These are phyloP conservation scores for Maudiozyma humilis DNA, from an alignment of 1,139 yeast species.

Conservation along the genomic window DNA sequence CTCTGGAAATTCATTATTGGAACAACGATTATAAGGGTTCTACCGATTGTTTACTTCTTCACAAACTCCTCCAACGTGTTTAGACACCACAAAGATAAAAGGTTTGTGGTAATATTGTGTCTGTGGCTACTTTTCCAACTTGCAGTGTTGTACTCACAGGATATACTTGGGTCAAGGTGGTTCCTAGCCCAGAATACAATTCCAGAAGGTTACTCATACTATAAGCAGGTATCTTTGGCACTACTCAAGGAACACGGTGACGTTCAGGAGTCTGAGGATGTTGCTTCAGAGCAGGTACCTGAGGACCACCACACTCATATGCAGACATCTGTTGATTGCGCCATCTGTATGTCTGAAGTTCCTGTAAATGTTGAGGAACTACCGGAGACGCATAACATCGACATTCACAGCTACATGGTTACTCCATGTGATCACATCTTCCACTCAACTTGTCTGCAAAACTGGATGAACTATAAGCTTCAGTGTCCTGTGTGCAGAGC, in stretches of 20 bases:
- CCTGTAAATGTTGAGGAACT: conserved; percentile 33
- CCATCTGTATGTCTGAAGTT: conserved; percentile 79
- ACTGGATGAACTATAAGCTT: conserved; percentile 87
- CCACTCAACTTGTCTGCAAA: conserved; percentile 78
- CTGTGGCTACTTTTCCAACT: conserved; percentile 55
- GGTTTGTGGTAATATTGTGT: conserved; percentile 38
- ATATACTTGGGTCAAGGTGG: conserved; percentile 67
- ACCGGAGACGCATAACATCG: conserved; percentile 25
- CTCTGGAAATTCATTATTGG: conserved; percentile 52
- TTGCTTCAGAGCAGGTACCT: no score
- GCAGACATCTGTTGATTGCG: conserved; percentile 48
- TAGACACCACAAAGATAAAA: conserved; percentile 50
- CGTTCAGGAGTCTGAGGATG: conserved; percentile 8
- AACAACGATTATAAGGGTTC: conserved; percentile 50
- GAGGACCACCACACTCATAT: neutral
- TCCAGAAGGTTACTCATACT: conserved; percentile 73
- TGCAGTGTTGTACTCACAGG: conserved; percentile 50
- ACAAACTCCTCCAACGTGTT: conserved; percentile 41
- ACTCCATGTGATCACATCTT: conserved; percentile 90
- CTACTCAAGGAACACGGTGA: conserved; percentile 29
- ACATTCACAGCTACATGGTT: conserved; percentile 55
- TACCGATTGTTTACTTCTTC: conserved; percentile 58
- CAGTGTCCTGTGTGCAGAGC: conserved; percentile 93
- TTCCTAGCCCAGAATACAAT: conserved; percentile 68
- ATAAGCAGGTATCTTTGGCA: conserved; percentile 20